These are phyloP conservation scores for Castanea mollissima DNA, from an alignment of 306 rosid species.

Conservation along the genomic window DNA sequence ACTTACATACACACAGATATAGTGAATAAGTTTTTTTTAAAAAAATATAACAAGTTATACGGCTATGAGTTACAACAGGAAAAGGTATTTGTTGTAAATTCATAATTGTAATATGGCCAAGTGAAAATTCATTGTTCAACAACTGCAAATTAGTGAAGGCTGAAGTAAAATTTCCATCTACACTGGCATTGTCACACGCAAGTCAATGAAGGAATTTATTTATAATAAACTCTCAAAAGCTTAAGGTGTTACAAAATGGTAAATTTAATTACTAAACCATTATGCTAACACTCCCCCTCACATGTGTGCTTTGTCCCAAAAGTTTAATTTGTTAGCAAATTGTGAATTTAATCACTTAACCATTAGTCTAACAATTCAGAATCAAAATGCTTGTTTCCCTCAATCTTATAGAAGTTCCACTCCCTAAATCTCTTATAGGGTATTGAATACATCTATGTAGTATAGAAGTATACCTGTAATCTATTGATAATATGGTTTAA, in stretches of 20 bases:
- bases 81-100: neutral
- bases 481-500: neutral
- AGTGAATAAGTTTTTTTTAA: no score
- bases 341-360: no score
- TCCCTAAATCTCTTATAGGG: no score
- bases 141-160: neutral
- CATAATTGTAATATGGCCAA: neutral
- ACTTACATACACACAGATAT: neutral
- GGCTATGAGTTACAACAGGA: neutral
- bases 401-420: no score
- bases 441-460: neutral
- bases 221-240: no score
- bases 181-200: neutral
- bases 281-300: no score
- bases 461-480: neutral
- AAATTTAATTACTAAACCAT: no score
- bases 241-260: no score
- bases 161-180: neutral
- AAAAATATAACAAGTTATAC: neutral
- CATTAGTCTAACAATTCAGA: neutral
- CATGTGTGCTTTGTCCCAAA: no score
- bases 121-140: neutral
- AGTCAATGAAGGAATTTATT: neutral
- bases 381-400: neutral
- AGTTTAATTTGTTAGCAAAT: no score